Percentiles rank a stretch among this genome's conserved stretches.
Conservation (phyloP, 1,284 basidiomycete species). For the Ceratobasidium sp. region DNA sequence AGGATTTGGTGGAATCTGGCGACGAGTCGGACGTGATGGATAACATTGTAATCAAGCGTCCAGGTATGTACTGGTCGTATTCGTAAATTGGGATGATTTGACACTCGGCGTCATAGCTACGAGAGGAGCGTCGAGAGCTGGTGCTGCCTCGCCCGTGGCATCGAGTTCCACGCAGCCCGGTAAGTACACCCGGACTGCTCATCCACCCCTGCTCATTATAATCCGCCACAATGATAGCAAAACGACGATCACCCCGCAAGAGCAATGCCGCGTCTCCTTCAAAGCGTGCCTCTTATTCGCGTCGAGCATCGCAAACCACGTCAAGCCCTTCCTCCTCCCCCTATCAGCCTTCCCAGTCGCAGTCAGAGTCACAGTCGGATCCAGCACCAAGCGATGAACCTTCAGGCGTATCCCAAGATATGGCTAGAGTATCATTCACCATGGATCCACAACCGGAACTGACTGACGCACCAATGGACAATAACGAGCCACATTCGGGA, state of each 20-base stretch:
- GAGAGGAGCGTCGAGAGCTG: slow-evolving; percentile 8
- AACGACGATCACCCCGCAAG: slow-evolving; percentile 33
- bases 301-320: slow-evolving; percentile 18
- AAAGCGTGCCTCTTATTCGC: slow-evolving; percentile 5
- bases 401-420: slow-evolving; percentile 35
- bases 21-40: slow-evolving; percentile 44
- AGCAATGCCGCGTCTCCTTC: neutral
- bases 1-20: slow-evolving; percentile 27
- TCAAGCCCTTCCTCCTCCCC: slow-evolving; percentile 22
- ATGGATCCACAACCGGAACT: neutral
- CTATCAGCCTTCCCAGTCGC: slow-evolving; percentile 12
- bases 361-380: slow-evolving; percentile 26
- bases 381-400: slow-evolving; percentile 12
- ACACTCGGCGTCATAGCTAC: slow-evolving; percentile 10
- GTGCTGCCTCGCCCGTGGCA: neutral
- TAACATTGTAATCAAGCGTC: slow-evolving; percentile 40
- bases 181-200: neutral
- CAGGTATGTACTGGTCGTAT: slow-evolving; percentile 18
- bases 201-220: slow-evolving; percentile 8
- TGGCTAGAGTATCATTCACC: slow-evolving; percentile 25
- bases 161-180: slow-evolving; percentile 11
- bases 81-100: neutral
- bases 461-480: slow-evolving; percentile 21
- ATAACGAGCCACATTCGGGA: slow-evolving; percentile 15
- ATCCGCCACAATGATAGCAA: neutral